phyloP scores from a whole-genome alignment of 768 basidiomycete species.

The Podaxis rugospora region DNA sequence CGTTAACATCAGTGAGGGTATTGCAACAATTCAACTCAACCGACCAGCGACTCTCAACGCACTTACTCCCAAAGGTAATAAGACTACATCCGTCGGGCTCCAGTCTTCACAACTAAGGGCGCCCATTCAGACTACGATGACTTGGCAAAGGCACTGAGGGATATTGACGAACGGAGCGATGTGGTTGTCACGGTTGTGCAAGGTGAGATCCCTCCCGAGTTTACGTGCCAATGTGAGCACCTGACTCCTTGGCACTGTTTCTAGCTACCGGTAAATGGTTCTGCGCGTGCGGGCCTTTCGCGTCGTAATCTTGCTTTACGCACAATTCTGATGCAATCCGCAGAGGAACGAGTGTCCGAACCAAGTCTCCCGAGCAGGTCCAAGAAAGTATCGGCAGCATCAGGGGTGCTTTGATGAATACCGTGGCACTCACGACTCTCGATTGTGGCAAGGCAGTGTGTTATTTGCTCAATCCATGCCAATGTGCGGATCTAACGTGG shows the following conservation, averaged over 20 bases:
- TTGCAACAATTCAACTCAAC: constrained; percentile 68
- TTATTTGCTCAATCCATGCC: not conserved
- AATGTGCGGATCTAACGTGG: not conserved
- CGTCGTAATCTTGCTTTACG: not conserved
- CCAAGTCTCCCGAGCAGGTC: constrained; percentile 12
- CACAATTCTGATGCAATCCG: not conserved
- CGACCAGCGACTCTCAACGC: constrained; percentile 59
- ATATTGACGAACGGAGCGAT: constrained; percentile 54
- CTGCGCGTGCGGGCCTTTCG: constrained; percentile 50
- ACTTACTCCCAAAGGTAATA: constrained; percentile 44
- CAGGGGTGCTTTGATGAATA: constrained; percentile 43
- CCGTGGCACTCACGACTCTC: constrained; percentile 46
- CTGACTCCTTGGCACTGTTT: not conserved
- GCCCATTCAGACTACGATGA: constrained; percentile 52
- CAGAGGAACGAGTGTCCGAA: constrained; percentile 59
- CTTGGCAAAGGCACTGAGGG: constrained; percentile 53
- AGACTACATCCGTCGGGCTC: not conserved
- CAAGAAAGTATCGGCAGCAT: constrained; percentile 22
- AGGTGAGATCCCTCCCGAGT: constrained; percentile 31
- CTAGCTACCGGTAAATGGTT: constrained; percentile 68
- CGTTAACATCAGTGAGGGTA: constrained; percentile 47
- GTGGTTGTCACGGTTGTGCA: constrained; percentile 67
- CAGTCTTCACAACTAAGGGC: not conserved
- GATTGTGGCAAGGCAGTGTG: constrained; percentile 65
- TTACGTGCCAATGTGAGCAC: not conserved